Evolutionary conservation across 2,329 filamentous ascomycete genomes (phyloP).

Genomic region (Penicillium oxalicum): DNA sequence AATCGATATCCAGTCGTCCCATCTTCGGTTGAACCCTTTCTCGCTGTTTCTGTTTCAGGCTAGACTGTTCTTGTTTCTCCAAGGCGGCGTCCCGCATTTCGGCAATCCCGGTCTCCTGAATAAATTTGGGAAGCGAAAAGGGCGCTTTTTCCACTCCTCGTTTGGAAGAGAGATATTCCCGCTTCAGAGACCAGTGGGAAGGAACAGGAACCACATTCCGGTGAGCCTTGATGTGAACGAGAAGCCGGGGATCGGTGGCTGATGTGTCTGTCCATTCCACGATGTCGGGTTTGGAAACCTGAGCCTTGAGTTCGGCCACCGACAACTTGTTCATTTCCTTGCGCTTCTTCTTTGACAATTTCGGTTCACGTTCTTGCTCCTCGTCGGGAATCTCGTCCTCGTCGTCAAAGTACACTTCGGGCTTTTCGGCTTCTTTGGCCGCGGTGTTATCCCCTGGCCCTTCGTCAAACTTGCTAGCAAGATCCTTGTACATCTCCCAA

Average conservation of each 20-base stretch:
- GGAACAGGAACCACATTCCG: constrained; percentile 95
- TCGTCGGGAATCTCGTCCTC: constrained; percentile 83
- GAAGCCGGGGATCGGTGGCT: constrained; percentile 76
- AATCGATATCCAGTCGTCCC: constrained; percentile 96
- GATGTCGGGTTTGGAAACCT: constrained; percentile 84
- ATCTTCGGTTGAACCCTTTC: constrained; percentile 93
- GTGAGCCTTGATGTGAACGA: constrained; percentile 92
- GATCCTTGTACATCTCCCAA: constrained; percentile 74
- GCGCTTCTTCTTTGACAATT: constrained; percentile 88
- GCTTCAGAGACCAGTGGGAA: constrained; percentile 88
- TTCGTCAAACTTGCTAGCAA: constrained; percentile 74
- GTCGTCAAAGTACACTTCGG: constrained; percentile 75
- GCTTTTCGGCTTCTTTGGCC: constrained; percentile 66
- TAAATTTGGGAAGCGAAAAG: constrained; percentile 90
- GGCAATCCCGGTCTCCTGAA: constrained; percentile 91
- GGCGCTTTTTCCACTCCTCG: constrained; percentile 92
- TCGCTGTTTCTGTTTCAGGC: constrained; percentile 88
- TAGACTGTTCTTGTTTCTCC: constrained; percentile 90
- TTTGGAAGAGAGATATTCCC: constrained; percentile 95
- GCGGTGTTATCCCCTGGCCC: constrained; percentile 57
- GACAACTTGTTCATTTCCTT: constrained; percentile 90
- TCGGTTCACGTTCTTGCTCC: constrained; percentile 55
- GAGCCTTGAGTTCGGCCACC: constrained; percentile 88
- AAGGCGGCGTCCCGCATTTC: constrained; percentile 97
- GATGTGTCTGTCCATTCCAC: constrained; percentile 98